These are phyloP conservation scores for Endotrypanum monterogeii DNA, from an alignment of 208 protist species.

Conservation along the genomic window DNA sequence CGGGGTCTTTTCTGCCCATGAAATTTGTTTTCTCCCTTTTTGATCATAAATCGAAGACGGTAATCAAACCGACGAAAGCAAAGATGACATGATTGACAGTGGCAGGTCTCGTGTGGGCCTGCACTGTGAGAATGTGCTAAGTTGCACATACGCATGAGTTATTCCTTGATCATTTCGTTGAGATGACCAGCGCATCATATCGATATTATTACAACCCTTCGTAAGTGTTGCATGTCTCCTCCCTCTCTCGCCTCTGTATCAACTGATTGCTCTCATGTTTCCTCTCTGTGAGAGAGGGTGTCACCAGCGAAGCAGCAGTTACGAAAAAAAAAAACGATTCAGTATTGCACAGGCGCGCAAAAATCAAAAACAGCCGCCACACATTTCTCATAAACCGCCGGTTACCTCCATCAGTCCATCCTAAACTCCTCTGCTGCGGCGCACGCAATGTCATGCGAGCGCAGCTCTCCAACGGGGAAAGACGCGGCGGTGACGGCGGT, in stretches of 20 bases:
- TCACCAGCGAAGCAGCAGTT: background rate
- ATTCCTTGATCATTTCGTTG: no score
- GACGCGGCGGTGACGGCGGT: background rate
- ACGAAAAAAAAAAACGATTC: background rate
- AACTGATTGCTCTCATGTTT: background rate
- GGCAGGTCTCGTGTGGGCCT: no score
- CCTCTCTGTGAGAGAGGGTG: background rate
- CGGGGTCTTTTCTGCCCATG: no score
- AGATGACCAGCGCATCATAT: background rate
- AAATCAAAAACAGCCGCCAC: background rate
- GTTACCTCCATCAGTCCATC: background rate
- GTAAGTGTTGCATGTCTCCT: background rate
- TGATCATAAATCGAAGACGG: no score
- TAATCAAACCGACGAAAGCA: no score
- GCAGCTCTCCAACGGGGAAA: background rate
- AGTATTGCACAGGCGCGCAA: background rate
- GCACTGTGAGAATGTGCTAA: no score
- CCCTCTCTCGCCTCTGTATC: background rate
- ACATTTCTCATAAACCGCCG: background rate
- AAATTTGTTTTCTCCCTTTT: no score
- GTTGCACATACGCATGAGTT: no score
- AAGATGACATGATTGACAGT: no score
- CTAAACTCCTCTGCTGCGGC: background rate
- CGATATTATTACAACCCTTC: background rate
- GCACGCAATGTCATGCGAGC: conserved; percentile 13